Evolutionary conservation across 768 basidiomycete genomes (phyloP), one percentile per base, ranked within the genome.

Genomic region (Rhizopogon salebrosus): DNA sequence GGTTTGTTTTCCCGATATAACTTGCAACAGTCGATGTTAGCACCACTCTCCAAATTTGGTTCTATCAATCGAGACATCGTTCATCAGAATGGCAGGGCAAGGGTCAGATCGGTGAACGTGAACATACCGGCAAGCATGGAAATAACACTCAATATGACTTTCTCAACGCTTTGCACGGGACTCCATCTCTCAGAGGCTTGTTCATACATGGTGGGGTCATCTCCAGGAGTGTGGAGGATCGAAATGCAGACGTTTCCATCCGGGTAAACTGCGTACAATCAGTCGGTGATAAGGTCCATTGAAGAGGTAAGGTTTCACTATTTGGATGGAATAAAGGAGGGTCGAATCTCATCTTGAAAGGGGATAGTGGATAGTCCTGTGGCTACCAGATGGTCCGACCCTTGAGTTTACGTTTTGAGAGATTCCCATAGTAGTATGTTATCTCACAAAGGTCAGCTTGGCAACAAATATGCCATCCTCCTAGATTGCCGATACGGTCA

Each of bases 321-420:
- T 99, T 99, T 16, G 97, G 97, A 71, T 99, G 97, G 71, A 98
- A 90, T 51, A 99, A 69, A 2, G 95, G 95, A 3, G 97, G 97
- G 41, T 98, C 94, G 63, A 99, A 99, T 64, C 82, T 92, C 97
- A 99, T 98, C 75, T 94, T 98, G 85, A 98, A 98, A 18, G 97
- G 97, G 49, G 92, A 95, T 62, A 99, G 74, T 29, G 97, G 97
- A 71, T 99, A 99, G 65, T 99, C 97, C 36, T 79, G 66, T 0
- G 94, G 94, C 92, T 93, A 54, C 11, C 4, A 34, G 13, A 11
- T 34, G 42, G 34, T 27, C 18, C 39, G 24, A 5, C 22, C 41
- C 40, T 38, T 54, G 41, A 41, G 51, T 46, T n/a, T 41, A 43
- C 52, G 56, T 45, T 54, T 38, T 55, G 54, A 41, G 49, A 40